Conservation (phyloP, 208 protist genomes). For the Trypanosoma brucei region DNA sequence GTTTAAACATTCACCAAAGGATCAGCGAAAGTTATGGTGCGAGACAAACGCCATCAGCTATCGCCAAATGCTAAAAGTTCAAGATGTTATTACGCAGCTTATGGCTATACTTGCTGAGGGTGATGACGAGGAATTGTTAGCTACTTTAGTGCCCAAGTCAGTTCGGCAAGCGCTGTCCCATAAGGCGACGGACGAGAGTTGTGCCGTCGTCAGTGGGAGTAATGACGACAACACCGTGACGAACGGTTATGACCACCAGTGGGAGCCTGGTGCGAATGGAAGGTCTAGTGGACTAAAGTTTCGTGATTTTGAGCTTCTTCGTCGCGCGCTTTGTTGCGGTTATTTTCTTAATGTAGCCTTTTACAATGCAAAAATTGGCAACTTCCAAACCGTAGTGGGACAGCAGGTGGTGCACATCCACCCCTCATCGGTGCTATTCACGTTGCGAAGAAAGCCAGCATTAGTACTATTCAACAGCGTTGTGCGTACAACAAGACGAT, state of each 20-base stretch:
- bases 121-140: slow-evolving; percentile 43
- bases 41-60: slow-evolving; percentile 75
- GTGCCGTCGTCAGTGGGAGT: too few species aligned
- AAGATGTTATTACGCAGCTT: slow-evolving; percentile 83
- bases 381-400: slow-evolving; percentile 81
- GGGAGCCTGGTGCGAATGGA: not conserved
- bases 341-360: slow-evolving; percentile 87
- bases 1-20: slow-evolving; percentile 55
- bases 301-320: slow-evolving; percentile 69
- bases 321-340: slow-evolving; percentile 80
- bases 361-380: slow-evolving; percentile 79
- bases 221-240: too few species aligned
- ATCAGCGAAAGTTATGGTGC: slow-evolving; percentile 75
- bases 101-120: slow-evolving; percentile 50
- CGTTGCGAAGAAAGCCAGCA: slow-evolving; percentile 70
- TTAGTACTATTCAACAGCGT: slow-evolving; percentile 87
- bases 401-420: slow-evolving; percentile 83
- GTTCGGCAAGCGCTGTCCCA: slow-evolving; percentile 4
- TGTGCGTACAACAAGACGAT: slow-evolving; percentile 84
- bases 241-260: not conserved
- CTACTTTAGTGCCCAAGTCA: slow-evolving; percentile 30
- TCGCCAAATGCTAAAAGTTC: slow-evolving; percentile 80
- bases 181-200: not conserved
- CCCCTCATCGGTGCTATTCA: slow-evolving; percentile 85
- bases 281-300: slow-evolving; percentile 15